These are phyloP conservation scores for Pecoramyces ruminantium DNA, from an alignment of 192 early-diverging fungal genomes.

Conservation along the genomic window DNA sequence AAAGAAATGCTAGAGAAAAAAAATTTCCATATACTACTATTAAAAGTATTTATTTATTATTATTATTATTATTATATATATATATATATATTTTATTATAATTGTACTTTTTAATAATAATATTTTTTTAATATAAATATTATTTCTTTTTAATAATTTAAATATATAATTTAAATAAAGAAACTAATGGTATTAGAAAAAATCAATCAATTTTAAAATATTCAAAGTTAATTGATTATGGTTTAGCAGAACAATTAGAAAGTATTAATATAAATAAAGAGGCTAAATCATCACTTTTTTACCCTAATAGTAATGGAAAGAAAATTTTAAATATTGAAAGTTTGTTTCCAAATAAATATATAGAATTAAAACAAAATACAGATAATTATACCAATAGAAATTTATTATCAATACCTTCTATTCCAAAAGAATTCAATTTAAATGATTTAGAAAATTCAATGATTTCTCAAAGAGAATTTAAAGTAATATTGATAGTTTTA, in stretches of 20 bases:
- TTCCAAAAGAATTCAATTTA: background rate
- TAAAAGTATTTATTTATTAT: background rate
- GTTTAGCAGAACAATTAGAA: background rate
- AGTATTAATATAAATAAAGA: background rate
- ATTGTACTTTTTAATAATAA: no score
- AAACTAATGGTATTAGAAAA: background rate
- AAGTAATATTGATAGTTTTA: background rate
- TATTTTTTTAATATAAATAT: no score
- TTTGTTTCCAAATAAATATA: background rate
- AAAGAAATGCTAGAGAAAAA: background rate
- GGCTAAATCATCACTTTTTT: background rate
- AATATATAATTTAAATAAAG: no score
- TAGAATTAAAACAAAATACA: background rate
- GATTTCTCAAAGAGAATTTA: background rate
- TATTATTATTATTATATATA: no score
- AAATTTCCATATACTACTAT: background rate
- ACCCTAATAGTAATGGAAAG: background rate
- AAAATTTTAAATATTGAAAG: background rate
- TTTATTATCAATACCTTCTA: background rate
- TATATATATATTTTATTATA: no score
- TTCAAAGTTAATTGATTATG: background rate
- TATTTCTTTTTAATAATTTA: no score
- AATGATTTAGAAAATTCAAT: background rate
- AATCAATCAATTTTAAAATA: background rate
- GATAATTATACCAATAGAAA: background rate